These are phyloP conservation scores for Candida chauliodis DNA, from an alignment of 805 yeast genomes.

Conservation along the genomic window DNA sequence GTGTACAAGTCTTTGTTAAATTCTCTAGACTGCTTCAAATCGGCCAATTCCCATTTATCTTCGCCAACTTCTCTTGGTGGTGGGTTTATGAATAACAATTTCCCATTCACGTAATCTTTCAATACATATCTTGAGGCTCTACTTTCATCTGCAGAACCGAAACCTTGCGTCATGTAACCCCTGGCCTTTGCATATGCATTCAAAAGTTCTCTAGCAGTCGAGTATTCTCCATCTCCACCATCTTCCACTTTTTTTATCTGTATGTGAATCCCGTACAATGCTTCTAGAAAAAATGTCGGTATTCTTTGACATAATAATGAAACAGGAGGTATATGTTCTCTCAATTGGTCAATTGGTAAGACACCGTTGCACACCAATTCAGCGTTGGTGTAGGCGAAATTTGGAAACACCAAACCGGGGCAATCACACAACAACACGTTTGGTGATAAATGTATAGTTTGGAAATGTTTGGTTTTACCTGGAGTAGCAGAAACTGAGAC, in stretches of 20 bases:
- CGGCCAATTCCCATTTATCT: constrained; percentile 54
- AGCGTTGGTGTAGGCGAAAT: constrained; percentile 93
- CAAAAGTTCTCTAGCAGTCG: constrained; percentile 84
- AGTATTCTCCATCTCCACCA: constrained; percentile 78
- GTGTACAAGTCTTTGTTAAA: constrained; percentile 79
- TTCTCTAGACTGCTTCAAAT: constrained; percentile 33
- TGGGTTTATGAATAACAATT: constrained; percentile 77
- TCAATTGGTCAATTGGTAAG: constrained; percentile 93
- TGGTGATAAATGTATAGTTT: constrained; percentile 82
- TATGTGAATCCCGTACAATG: constrained; percentile 88
- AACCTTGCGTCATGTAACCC: constrained; percentile 96
- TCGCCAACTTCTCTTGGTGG: constrained; percentile 68
- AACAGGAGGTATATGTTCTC: constrained; percentile 88
- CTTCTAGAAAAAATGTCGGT: constrained; percentile 86
- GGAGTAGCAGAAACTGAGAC: constrained; percentile 99
- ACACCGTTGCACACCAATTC: constrained; percentile 98
- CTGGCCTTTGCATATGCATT: constrained; percentile 94
- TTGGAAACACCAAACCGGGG: constrained; percentile 98
- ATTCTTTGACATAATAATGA: constrained; percentile 82
- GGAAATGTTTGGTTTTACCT: constrained; percentile 98
- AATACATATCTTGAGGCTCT: constrained; percentile 89
- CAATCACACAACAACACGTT: constrained; percentile 91
- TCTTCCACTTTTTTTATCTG: constrained; percentile 71
- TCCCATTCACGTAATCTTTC: constrained; percentile 94
- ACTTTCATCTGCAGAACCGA: constrained; percentile 94